Conservation (phyloP, 352 stramenopile genomes). For the Achlya hypogyna region DNA sequence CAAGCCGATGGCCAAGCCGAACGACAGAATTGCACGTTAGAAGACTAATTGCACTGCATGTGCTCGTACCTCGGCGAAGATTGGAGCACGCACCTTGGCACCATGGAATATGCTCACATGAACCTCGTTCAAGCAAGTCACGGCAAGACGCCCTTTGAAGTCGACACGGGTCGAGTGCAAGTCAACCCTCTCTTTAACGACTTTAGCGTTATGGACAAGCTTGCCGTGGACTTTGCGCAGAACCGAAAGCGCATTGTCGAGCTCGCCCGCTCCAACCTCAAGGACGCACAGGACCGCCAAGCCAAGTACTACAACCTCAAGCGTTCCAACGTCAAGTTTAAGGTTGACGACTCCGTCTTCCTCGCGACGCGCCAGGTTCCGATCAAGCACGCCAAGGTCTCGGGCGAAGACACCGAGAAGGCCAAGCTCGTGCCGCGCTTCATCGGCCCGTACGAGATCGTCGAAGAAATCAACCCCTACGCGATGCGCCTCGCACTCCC, state of each 20-base stretch:
- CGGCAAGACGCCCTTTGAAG: conserved; percentile 22
- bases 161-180: conserved; percentile 21
- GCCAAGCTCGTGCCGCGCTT: not conserved
- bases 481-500: not conserved
- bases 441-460: not conserved
- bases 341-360: not conserved
- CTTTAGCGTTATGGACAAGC: not conserved
- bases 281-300: not conserved
- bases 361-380: not conserved
- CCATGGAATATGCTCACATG: conserved; percentile 25
- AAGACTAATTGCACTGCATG: conserved; percentile 23
- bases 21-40: conserved; percentile 17
- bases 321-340: not conserved
- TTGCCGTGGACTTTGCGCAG: not conserved
- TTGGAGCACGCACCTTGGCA: conserved; percentile 20
- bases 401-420: not conserved
- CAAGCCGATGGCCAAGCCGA: conserved; percentile 24
- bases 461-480: not conserved
- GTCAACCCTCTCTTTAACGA: not conserved
- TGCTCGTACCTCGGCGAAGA: conserved; percentile 21
- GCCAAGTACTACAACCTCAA: not conserved
- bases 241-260: not conserved
- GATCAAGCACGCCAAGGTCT: not conserved
- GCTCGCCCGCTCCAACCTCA: not conserved
- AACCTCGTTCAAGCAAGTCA: conserved; percentile 13